Percentiles rank a stretch among this genome's conserved stretches.
These are phyloP conservation scores for Ophiostoma angusticollis DNA, from an alignment of 2,329 filamentous ascomycete genomes.

Conservation along the genomic window DNA sequence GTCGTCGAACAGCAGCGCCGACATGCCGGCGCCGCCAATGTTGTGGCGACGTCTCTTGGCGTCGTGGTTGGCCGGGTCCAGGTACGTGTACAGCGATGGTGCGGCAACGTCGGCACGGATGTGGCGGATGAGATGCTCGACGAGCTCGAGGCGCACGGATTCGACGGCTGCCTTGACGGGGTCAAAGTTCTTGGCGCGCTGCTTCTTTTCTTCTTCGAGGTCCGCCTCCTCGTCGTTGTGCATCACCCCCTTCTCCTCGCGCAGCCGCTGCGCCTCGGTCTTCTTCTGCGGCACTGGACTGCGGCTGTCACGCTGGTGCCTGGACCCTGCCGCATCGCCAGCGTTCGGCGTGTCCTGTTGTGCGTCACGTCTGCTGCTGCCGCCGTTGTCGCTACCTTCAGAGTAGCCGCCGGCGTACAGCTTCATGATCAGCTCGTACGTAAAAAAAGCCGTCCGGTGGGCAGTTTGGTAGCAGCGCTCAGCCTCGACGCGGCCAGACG, in stretches of 20 bases:
- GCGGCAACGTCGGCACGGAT: constrained; percentile 79
- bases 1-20: constrained; percentile 30
- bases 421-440: constrained; percentile 83
- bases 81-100: constrained; percentile 64
- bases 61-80: constrained; percentile 69
- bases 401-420: constrained; percentile 37
- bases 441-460: constrained; percentile 77
- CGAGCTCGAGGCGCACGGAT: constrained; percentile 65
- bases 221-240: constrained; percentile 68
- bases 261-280: constrained; percentile 31
- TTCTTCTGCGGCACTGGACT: constrained; percentile 13
- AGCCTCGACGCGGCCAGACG: constrained; percentile 64
- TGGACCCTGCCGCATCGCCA: too few relatives aligned
- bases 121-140: constrained; percentile 76
- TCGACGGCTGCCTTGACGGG: constrained; percentile 77
- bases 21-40: constrained; percentile 53
- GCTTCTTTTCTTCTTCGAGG: constrained; percentile 78
- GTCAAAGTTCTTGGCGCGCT: constrained; percentile 77
- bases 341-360: too few relatives aligned
- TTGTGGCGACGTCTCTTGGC: constrained; percentile 71
- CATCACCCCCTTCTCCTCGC: constrained; percentile 51
- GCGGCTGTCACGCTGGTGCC: constrained; percentile 17
- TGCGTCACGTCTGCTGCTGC: too few relatives aligned
- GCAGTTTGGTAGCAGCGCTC: constrained; percentile 67
- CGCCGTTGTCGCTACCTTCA: not conserved